Conservation (phyloP, 352 stramenopile genomes). For the Phytopythium delawarense region DNA sequence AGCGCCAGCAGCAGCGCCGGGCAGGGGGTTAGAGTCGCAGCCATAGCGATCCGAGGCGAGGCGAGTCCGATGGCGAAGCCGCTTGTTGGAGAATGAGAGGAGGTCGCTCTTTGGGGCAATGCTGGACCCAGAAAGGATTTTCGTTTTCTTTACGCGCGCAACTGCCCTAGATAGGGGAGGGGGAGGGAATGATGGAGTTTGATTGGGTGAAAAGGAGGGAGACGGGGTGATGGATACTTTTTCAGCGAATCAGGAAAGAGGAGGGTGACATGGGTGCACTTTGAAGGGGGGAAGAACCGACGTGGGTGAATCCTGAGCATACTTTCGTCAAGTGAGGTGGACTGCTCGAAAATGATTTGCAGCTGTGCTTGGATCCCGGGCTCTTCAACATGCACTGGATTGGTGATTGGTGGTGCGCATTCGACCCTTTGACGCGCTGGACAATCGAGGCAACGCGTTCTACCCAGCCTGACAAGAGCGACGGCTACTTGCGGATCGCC, state of each 20-base stretch:
- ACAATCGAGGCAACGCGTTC: not conserved
- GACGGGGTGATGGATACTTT: conserved; percentile 3
- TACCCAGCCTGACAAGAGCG: not conserved
- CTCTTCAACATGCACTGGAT: not conserved
- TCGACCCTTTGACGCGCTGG: not conserved
- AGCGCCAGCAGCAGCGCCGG: conserved; percentile 1
- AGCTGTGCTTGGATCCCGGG: no score
- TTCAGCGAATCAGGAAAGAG: not conserved
- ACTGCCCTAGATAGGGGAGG: not conserved
- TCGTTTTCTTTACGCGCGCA: not conserved
- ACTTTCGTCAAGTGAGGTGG: not conserved
- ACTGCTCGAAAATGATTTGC: not conserved
- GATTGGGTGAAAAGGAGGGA: not conserved
- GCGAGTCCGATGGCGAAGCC: not conserved
- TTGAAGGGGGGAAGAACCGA: not conserved
- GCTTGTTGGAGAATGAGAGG: not conserved
- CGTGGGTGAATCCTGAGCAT: not conserved
- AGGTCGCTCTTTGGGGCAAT: not conserved
- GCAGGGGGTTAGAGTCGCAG: not conserved
- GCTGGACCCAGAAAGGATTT: not conserved
- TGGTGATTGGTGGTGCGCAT: not conserved
- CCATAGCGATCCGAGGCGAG: not conserved
- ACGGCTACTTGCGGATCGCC: not conserved
- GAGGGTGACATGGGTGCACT: not conserved
- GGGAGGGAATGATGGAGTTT: not conserved